Evolutionary conservation across 2,329 filamentous ascomycete genomes (phyloP), one percentile per base, ranked within the genome.

Genomic region (Monilinia polystroma): DNA sequence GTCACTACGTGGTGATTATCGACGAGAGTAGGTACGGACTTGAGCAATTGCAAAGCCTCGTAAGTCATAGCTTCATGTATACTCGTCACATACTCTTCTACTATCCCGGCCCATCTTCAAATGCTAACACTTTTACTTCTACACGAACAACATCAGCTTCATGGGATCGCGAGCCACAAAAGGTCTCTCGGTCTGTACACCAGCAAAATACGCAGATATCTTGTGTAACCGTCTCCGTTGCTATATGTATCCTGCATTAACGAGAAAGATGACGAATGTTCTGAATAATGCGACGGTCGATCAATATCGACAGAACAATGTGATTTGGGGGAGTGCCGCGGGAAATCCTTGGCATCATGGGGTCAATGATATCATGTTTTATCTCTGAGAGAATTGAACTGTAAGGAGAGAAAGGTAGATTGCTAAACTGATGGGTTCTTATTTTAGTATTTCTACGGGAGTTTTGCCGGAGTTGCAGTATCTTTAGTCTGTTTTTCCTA

Each of bases 141-240:
- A 94, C 69, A 95, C 91, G 0, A 89, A 93, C 74, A 85, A 89
- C 54, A 80, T 96, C 72, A 94, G 90, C 78, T 94, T 94, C 75
- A 80, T 90, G 0, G 96, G 89, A 72, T 91, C 90, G 11, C 86
- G 92, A 1, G 91, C 92, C 0, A 93, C 91, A n/a, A 92, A 91
- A 76, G 88, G 91, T 0, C 90, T 96, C 54, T 92, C 89, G 72
- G 87, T 96, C 72, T 94, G 90, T 72, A 91, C 92, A 0, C 91
- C 92, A 0, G 92, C 92, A 0, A 95, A 95, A 80, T 97, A 96
- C 74, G 92, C 93, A 0, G 92, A 97, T 76, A 81, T 96, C 45
- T 84, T 94, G 4, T 94, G 91, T 74, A 90, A 91, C 71, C 84
- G 92, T 3, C 89, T 90, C 0, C 82, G 92, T 0, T 82, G 83